phyloP scores from a whole-genome alignment of 495 filamentous ascomycete species.

The Aspergillus heteromorphus region DNA sequence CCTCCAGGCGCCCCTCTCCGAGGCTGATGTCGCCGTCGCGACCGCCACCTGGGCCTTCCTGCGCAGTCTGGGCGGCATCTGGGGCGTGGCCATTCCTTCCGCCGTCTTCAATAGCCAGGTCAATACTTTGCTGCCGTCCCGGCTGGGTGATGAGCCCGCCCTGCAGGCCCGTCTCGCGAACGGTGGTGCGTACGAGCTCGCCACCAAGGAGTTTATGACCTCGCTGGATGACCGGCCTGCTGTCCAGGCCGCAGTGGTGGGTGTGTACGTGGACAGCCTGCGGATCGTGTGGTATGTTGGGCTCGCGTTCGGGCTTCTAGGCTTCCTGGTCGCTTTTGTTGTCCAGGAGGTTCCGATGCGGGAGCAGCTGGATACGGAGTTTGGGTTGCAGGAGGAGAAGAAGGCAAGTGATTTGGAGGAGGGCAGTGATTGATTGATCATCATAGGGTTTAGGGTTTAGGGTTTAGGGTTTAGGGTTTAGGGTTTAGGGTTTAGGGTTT shows the following conservation, averaged over 20 bases:
- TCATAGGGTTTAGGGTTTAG: no score
- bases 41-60: conserved; percentile 1
- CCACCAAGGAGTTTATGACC: background rate
- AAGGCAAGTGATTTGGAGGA: background rate
- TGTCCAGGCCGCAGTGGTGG: background rate
- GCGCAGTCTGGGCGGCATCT: conserved; percentile 1
- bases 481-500: no score
- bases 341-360: background rate
- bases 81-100: background rate
- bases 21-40: background rate
- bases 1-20: background rate
- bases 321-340: background rate
- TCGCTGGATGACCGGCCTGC: background rate
- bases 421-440: background rate
- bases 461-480: no score
- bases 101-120: background rate
- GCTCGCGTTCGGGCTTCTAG: background rate
- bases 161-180: background rate
- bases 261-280: background rate
- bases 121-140: background rate
- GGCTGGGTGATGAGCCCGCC: no score
- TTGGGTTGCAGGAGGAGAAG: background rate
- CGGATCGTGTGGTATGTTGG: background rate
- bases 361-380: conserved; percentile 1
- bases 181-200: conserved; percentile 1